Base-by-base conservation (phyloP, 2,329 filamentous ascomycete genomes). In the Aspergillus proliferans region DNA sequence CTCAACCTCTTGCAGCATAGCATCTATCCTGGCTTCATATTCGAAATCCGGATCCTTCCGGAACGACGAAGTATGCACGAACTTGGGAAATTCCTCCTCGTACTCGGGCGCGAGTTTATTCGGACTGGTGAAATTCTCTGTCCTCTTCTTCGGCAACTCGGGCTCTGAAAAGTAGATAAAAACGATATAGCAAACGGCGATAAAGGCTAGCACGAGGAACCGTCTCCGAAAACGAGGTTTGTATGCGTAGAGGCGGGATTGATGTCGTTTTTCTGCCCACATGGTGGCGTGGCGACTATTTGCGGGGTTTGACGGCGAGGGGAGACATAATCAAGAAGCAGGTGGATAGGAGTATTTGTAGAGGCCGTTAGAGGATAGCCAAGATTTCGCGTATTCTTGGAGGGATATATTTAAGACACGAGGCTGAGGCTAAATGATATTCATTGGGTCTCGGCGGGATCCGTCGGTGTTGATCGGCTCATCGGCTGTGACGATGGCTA, bases 21-120 rank as follows among this genome's bases (percentile, higher is more conserved):
- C 41, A 56, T 28, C 1, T 55, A 57, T 3, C 6, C 45, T 46
- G 8, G 38, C 43, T 49, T 68, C 65, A 15, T 64, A 68, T 5
- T 53, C 55, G n/a, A 52, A 19, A 43, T 68, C 59, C 3, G 62
- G 62, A 22, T 59, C 36, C 3, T 54, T 36, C 19, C 65, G 63
- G 47, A 62, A 66, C 2, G 50, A n/a, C 12, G 65, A 67, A 9
- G 43, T 55, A 34, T 65, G 58, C 2, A 67, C 53, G 41, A 59
- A 67, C 14, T 52, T 59, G 2, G 64, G 63, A 9, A 46, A 51
- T 24, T 55, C 47, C 9, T 54, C 52, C 14, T 55, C 46, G 43
- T 58, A 52, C 26, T 49, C 26, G 12, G 56, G 56, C 2, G 51
- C 30, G 47, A 50, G 48, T 41, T 48, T 47, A 18, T 43, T 30